Conservation (phyloP, 441 rosid species). For the Daphne laureola region DNA sequence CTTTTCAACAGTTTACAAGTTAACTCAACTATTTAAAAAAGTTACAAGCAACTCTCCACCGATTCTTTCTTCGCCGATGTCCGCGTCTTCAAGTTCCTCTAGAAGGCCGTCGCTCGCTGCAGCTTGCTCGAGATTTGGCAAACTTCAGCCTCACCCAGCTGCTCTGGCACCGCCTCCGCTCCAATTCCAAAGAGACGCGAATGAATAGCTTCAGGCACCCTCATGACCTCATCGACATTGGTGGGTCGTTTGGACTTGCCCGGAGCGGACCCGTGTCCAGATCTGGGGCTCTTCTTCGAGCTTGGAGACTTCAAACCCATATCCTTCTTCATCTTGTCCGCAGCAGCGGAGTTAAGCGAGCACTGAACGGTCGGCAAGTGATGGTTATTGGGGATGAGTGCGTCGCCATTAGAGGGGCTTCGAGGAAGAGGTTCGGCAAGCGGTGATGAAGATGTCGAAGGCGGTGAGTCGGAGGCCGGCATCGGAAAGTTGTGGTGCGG, state of each 20-base stretch:
- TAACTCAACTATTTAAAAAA: no score
- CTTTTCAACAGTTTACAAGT: no score
- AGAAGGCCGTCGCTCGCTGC: no score
- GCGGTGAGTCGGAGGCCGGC: slow-evolving; percentile 76
- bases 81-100: no score
- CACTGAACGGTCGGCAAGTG: slow-evolving; percentile 41
- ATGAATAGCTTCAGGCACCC: slow-evolving; percentile 68
- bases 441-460: slow-evolving; percentile 89
- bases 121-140: no score
- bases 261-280: slow-evolving; percentile 47
- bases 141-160: no score
- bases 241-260: slow-evolving; percentile 51
- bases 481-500: slow-evolving; percentile 50
- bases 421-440: slow-evolving; percentile 70
- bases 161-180: no score
- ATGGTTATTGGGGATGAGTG: slow-evolving; percentile 10
- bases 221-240: slow-evolving; percentile 93
- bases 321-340: slow-evolving; percentile 95
- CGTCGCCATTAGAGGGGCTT: slow-evolving; percentile 39
- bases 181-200: no score
- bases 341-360: slow-evolving; percentile 81
- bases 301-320: slow-evolving; percentile 77
- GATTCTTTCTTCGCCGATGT: no score
- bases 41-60: no score
- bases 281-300: slow-evolving; percentile 45